These are phyloP conservation scores for Gentiana straminea DNA, from an alignment of 257 asterid genomes.

Conservation along the genomic window DNA sequence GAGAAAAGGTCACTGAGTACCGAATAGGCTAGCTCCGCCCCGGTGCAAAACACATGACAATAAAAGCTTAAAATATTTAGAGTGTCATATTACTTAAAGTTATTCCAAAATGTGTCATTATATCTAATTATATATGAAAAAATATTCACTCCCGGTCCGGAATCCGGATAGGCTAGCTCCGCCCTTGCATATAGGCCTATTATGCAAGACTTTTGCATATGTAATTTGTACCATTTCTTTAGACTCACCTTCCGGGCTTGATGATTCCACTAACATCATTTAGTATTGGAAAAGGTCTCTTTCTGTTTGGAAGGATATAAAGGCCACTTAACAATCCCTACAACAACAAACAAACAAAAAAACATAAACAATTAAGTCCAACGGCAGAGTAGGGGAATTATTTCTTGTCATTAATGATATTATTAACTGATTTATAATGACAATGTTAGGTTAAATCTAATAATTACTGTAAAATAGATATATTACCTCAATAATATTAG, in stretches of 20 bases:
- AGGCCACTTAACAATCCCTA: constrained; percentile 57
- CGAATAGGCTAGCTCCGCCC: too few species aligned
- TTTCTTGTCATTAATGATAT: neutral
- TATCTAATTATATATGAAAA: too few species aligned
- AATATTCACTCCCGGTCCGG: too few species aligned
- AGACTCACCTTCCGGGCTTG: constrained; percentile 69
- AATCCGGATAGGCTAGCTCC: too few species aligned
- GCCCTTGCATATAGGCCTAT: neutral
- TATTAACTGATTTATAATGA: neutral
- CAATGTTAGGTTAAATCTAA: neutral
- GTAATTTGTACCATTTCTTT: neutral
- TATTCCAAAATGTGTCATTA: too few species aligned
- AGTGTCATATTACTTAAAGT: too few species aligned
- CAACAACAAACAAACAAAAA: neutral
- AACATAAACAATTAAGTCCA: neutral
- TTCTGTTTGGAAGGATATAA: constrained; percentile 51
- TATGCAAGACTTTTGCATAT: neutral
- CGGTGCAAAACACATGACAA: too few species aligned
- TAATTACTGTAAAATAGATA: neutral
- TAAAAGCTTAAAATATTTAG: too few species aligned
- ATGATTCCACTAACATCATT: constrained; percentile 68
- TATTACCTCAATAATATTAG: constrained; percentile 66
- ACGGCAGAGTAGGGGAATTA: too few species aligned
- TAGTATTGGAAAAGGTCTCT: constrained; percentile 66
- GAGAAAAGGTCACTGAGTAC: too few species aligned